These are phyloP conservation scores for Aspergillus campestris DNA, from an alignment of 495 filamentous ascomycete species.

Conservation along the genomic window DNA sequence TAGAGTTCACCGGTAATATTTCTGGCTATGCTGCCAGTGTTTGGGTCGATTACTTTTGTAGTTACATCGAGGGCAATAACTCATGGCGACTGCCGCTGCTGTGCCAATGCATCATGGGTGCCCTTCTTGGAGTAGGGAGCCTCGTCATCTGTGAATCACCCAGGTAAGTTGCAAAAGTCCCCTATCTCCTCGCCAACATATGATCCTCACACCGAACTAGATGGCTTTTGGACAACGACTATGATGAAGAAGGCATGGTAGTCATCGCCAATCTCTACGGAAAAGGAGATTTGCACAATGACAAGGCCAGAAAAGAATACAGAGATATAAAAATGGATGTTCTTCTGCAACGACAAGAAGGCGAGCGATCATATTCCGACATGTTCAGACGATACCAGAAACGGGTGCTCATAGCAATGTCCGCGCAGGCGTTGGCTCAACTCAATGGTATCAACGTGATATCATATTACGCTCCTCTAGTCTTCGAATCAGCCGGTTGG, in stretches of 20 bases:
- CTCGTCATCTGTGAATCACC: conserved; percentile 94
- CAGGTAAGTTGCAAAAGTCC: conserved; percentile 47
- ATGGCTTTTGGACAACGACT: conserved; percentile 95
- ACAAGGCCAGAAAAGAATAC: conserved; percentile 86
- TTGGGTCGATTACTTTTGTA: conserved; percentile 98
- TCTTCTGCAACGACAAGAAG: conserved; percentile 84
- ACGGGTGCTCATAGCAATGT: conserved; percentile 98
- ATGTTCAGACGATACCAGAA: conserved; percentile 93
- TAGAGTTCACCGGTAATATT: conserved; percentile 97
- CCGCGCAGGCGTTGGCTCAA: conserved; percentile 89
- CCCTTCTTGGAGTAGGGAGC: conserved; percentile 73
- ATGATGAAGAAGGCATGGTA: conserved; percentile 95
- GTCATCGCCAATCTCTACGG: conserved; percentile 98
- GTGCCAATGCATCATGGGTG: conserved; percentile 92
- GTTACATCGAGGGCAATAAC: conserved; percentile 73
- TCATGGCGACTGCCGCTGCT: conserved; percentile 88
- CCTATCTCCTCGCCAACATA: neutral
- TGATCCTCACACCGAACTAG: conserved; percentile 33
- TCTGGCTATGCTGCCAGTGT: conserved; percentile 91
- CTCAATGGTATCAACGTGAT: conserved; percentile 99
- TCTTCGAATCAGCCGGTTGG: conserved; percentile 97
- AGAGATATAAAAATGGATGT: conserved; percentile 99
- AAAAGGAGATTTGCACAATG: conserved; percentile 86
- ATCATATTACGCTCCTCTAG: conserved; percentile 93
- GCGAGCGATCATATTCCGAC: conserved; percentile 81